These are phyloP conservation scores for Geosmithia flava DNA, from an alignment of 2,329 filamentous ascomycete species.

Conservation along the genomic window DNA sequence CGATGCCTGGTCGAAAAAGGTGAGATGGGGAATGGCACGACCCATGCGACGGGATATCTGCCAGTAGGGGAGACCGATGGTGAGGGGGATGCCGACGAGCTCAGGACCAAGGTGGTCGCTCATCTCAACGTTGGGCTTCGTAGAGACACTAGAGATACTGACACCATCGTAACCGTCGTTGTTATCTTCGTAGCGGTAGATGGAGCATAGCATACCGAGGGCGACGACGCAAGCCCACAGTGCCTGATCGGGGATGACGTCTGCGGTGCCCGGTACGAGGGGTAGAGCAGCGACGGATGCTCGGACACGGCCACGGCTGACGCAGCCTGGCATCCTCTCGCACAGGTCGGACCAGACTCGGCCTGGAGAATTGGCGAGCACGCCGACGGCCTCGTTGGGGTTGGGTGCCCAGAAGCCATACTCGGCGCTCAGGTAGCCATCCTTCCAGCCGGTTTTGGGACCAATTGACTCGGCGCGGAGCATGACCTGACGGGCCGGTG, in stretches of 20 bases:
- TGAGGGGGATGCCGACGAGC: conserved; percentile 32
- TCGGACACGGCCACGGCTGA: conserved; percentile 34
- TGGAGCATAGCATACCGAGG: conserved; percentile 38
- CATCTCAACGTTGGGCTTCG: conserved; percentile 25
- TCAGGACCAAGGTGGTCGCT: conserved; percentile 38
- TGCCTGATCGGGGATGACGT: conserved; percentile 36
- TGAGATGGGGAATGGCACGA: conserved; percentile 36
- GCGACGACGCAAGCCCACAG: conserved; percentile 40
- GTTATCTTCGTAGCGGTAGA: conserved; percentile 39
- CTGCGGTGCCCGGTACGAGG: conserved; percentile 32
- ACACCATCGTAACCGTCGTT: conserved; percentile 40
- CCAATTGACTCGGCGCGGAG: conserved; percentile 40
- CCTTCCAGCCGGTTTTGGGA: conserved; percentile 35
- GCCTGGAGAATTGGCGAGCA: conserved; percentile 32
- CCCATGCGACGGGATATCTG: conserved; percentile 39
- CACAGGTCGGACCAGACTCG: conserved; percentile 42
- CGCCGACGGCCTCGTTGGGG: conserved; percentile 33
- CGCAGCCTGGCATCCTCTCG: conserved; percentile 39
- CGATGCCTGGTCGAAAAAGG: conserved; percentile 39
- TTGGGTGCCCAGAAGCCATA: conserved; percentile 39
- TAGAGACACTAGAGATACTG: conserved; percentile 17
- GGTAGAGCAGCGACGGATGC: conserved; percentile 35
- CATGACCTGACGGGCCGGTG: conserved; percentile 40
- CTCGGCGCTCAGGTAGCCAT: conserved; percentile 37
- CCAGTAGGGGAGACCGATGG: conserved; percentile 35